Conservation (phyloP, 2,329 filamentous ascomycete species). For the Calonectria montana region DNA sequence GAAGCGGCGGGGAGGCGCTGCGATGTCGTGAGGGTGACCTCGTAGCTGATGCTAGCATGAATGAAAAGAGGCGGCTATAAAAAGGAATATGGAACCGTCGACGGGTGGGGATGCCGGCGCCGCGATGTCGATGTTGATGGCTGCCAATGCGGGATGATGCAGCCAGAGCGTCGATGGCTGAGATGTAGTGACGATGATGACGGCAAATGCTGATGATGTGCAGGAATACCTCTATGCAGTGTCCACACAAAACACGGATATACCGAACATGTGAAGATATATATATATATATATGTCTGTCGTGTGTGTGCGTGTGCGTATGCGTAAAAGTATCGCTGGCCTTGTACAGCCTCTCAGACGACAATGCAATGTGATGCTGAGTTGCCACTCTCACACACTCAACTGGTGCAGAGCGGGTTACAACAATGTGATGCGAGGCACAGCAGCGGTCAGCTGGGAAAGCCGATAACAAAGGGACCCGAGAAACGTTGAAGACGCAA, state of each 20-base stretch:
- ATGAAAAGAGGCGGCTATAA: constrained; percentile 1
- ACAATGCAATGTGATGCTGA: constrained; percentile 4
- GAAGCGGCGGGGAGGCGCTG: background rate
- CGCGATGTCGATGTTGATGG: constrained; percentile 8
- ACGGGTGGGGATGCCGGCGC: constrained; percentile 5
- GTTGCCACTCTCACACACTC: constrained; percentile 8
- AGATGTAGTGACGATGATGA: background rate
- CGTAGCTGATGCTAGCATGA: background rate
- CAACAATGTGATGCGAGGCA: background rate
- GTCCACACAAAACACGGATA: background rate
- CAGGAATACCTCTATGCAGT: background rate
- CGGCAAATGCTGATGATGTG: constrained; percentile 2
- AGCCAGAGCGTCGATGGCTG: constrained; percentile 6
- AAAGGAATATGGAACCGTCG: constrained; percentile 11
- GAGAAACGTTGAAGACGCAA: background rate
- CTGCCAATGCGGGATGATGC: constrained; percentile 4
- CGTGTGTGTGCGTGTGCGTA: background rate
- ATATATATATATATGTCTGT: background rate
- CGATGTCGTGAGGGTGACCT: background rate
- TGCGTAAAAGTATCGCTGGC: background rate
- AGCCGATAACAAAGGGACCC: background rate
- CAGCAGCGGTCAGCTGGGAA: background rate
- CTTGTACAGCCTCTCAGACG: background rate
- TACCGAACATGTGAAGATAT: background rate
- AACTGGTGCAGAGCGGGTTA: background rate